A percentile compares a stretch with the other conserved stretches of the same genome.
These are phyloP conservation scores for Solanum ossicruentum DNA, from an alignment of 257 asterid species.

Conservation along the genomic window DNA sequence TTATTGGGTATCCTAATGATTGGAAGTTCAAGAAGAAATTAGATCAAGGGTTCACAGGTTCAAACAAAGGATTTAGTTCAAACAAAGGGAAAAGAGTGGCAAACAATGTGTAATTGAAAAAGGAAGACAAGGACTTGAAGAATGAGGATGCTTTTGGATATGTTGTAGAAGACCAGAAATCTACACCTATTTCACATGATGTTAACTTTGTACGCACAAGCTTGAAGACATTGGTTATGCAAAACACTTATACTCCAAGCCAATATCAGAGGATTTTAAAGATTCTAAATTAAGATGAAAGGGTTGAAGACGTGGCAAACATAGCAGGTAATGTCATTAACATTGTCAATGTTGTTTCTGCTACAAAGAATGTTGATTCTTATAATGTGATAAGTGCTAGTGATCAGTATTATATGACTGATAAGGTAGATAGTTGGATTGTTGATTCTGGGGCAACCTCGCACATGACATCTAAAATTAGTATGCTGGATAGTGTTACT, in stretches of 20 bases:
- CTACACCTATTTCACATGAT: background rate
- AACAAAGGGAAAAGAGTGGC: background rate
- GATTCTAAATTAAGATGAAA: too few species aligned
- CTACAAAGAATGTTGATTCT: background rate
- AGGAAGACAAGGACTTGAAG: background rate
- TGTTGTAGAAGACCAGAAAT: background rate
- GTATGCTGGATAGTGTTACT: too few species aligned
- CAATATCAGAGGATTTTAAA: too few species aligned
- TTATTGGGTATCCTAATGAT: background rate
- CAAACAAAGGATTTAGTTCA: too few species aligned
- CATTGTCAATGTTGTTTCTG: background rate
- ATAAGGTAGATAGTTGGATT: too few species aligned
- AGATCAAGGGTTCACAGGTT: background rate
- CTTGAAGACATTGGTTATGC: too few species aligned
- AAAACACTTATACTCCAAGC: too few species aligned
- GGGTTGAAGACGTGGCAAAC: too few species aligned
- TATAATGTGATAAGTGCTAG: too few species aligned
- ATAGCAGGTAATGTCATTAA: background rate
- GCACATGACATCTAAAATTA: background rate
- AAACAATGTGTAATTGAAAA: background rate
- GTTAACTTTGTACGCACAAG: too few species aligned
- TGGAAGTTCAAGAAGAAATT: background rate
- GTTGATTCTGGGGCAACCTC: background rate
- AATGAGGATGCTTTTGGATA: background rate
- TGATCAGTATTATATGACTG: too few species aligned